Base-by-base conservation (phyloP, 169 alveolate genomes). In the Plasmodium yoelii region DNA sequence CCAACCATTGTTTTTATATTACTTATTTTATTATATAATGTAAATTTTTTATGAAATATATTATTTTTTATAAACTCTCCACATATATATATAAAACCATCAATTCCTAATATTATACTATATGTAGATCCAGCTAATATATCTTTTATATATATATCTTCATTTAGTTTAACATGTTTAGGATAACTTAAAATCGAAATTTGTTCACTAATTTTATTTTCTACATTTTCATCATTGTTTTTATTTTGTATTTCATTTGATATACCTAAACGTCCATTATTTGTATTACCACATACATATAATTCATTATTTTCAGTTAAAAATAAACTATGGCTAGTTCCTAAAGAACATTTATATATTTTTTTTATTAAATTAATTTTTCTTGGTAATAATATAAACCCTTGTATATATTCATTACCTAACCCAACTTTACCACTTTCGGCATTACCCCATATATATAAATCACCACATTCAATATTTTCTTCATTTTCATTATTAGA, bases 401-500 rank as follows among this genome's bases (percentile, higher is more conserved):
- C 92, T 1, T 93, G 87, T 8, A 93, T 72, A 47, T 92, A 68
- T 9, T 88, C 93, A 9, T 77, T 92, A 9, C 98, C 98, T 5
- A 96, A 90, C 42, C 98, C 98, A 22, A 96, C 92, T 73, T 95
- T 96, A 9, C 98, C 98, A 53, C 96, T 88, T 18, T 94, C 95
- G 1, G 98, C 97, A 5, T 94, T 71, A 0, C 98, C 98, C 94
- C 97, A 96, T 57, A 95, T 91, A 96, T 96, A 95, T 15, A 95
- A 77, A 9, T 92, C 92, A 4, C 98, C 98, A 12, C 55, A 86
- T 34, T 82, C 87, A 18, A 73, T 61, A 0, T 34, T 1, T 34
- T 34, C 42, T 28, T 55, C 71, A 44, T 18, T 39, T 70, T 60
- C 57, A 28, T 73, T 53, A 56, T 94, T 10, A 19, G 47, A 15